Evolutionary conservation across 768 basidiomycete species (phyloP).

Genomic region (Lentinula sp.): DNA sequence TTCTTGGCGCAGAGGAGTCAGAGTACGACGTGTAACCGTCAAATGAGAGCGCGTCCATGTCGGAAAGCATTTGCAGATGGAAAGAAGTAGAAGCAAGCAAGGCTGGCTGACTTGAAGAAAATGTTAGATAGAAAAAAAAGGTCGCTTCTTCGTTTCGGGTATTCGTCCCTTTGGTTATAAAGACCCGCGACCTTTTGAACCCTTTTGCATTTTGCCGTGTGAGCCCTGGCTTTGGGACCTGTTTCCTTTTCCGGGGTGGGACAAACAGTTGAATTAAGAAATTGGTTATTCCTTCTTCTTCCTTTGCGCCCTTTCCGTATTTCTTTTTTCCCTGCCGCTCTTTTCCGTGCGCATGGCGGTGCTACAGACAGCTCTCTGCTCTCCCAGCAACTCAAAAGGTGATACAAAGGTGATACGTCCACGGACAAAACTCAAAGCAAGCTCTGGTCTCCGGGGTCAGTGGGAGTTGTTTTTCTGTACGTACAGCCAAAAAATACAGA

Average conservation of each 20-base stretch:
- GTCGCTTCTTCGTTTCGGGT: not conserved
- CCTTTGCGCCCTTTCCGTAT: not conserved
- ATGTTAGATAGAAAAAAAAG: not conserved
- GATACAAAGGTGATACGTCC: not conserved
- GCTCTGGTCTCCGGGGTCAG: not conserved
- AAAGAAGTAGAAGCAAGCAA: not conserved
- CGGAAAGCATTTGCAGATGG: not conserved
- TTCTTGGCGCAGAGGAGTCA: slow-evolving; percentile 64
- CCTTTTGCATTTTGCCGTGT: not conserved
- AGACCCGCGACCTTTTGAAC: not conserved
- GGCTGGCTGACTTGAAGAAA: not conserved
- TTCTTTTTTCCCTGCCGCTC: not conserved
- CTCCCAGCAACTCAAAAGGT: not conserved
- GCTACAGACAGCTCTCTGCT: not conserved
- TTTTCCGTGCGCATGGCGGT: not conserved
- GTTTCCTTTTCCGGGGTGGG: not conserved
- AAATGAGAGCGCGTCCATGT: slow-evolving; percentile 44
- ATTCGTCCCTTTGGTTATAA: not conserved
- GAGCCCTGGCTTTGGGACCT: not conserved
- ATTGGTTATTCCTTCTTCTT: not conserved
- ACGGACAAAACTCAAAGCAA: not conserved
- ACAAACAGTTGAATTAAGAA: not conserved
- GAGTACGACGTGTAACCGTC: slow-evolving; percentile 62
- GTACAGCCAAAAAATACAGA: not conserved
- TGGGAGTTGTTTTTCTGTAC: not conserved